Base-by-base conservation (phyloP, 2,329 filamentous ascomycete species). In the Colletotrichum cereale region DNA sequence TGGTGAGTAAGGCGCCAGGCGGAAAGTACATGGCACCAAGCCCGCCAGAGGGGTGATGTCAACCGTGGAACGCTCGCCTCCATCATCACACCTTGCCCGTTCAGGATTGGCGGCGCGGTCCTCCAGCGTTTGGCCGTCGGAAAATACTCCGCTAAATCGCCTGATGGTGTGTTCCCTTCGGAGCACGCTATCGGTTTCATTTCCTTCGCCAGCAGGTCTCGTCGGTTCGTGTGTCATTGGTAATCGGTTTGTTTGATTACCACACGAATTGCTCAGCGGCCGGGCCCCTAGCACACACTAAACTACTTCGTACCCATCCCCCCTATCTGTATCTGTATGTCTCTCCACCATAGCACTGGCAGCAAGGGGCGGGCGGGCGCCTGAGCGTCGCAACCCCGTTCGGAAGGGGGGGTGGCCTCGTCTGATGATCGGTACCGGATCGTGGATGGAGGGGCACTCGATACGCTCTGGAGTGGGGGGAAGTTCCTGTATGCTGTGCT, bases 351-450 rank as follows among this genome's bases (percentile, higher is more conserved):
- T 24, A 29, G 6, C 48, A 29, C 26, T 29, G 26, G 26, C 24
- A 11, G 21, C 48, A 38, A 29, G 10, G 31, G 31, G 12, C 34
- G 21, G 18, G 61, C 47, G 31, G 16, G 16, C 16, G 56, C 44
- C 18, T 31, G 44, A 66, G 42, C 26, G 21, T 66, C 18, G 56
- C 71, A 3, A 73, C 74, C 4, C 77, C 52, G 48, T 47, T 11
- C 63, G 73, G 50, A 75, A 74, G 18, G 66, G 64, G 8, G 31
- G 31, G 31, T 4, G 1, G 86, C 92, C 76, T 52, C 47, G 52
- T 71, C 52, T 63, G 44, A 68, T 71, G 58, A 67, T 63, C 58
- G 64, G 64, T 58, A 48, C 24, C 52, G 58, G 64, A 47, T 56
- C 42, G n/a, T 48, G 62, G 31, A 36, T 36, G 56, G 56, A 60